Base-by-base conservation (phyloP, 768 basidiomycete species). In the Imleria badia region DNA sequence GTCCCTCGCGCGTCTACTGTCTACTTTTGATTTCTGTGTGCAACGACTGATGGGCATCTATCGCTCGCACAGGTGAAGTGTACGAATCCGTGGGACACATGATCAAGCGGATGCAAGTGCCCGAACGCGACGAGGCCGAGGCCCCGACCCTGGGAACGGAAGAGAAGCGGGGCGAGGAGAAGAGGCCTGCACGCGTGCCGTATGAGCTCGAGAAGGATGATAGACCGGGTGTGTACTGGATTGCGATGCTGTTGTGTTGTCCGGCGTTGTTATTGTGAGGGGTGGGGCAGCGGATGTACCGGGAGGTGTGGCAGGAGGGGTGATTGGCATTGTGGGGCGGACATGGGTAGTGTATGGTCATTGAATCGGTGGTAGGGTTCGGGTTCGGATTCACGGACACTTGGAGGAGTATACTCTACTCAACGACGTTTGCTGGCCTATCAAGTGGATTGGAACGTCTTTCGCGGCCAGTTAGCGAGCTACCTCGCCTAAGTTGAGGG, bases 31-130 rank as follows among this genome's bases (percentile, higher is more conserved):
- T 22, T 17, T 17, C 15, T 5, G 43, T n/a, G n/a, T n/a, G n/a
- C n/a, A n/a, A 9, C n/a, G 12, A 5, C 36, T 51, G 41, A 59
- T 23, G 20, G 6, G 4, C 12, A 5, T 31, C 13, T 7, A 26
- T 26, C 26, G 4, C 26, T 53, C 22, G 17, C 19, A n/a, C 51
- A 67, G 66, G 43, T 1, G 66, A 67, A 45, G 66, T 68, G 13
- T 66, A 62, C 36, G 51, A 59, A 23, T 56, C 60, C 1, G 55
- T 68, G 13, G 55, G 64, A 12, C 45, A 31, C 17, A 52, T 68
- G 67, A 64, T 68, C 42, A 59, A 49, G 46, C 10, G 45, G n/a
- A 59, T 64, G 56, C 62, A 69, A 31, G 52, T 42, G 26, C 39
- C 36, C 0, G 58, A 61, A 5, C 23, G 15, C 10, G 53, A 48